Base-by-base conservation (phyloP, 179 eudicot genomes). In the Silene coronaria region DNA sequence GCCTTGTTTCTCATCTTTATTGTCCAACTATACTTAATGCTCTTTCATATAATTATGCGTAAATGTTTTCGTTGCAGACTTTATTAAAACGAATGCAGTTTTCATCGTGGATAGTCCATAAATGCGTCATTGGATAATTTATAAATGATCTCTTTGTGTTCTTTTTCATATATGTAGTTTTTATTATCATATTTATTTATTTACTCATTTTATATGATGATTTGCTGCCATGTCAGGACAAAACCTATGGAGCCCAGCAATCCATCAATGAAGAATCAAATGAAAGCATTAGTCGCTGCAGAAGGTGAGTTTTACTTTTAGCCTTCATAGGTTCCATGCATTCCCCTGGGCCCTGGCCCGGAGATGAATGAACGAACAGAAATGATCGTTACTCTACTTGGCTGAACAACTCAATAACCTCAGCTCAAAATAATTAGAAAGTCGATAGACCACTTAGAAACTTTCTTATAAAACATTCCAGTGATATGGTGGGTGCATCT, bases 201-300 rank as follows among this genome's bases (percentile, higher is more conserved):
- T 3, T 57, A 14, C 57, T 80, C 55, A 17, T 22, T 34, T 51
- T 13, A 53, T 53, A 60, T 71, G 75, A 38, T 77, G 62, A 28
- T 72, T 5, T 30, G 63, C 45, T 28, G 23, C 46, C 36, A 8
- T 63, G 75, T 21, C 89, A 96, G 99, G 85, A 88, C 99, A 61
- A 91, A 88, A 70, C 76, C 90, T 67, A 77, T 96, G 83, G 97
- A 96, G 53, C 92, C 85, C 71, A 82, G 83, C 77, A 96, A 88
- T 78, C 89, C 97, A 34, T 80, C 93, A 42, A 88, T 78, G 91
- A 90, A 90, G 91, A 90, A 68, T 84, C 96, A 90, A 82, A 82
- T 83, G 76, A 93, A 89, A 89, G 97, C 91, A 78, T 42, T 91
- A 62, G 98, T 88, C 80, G 93, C 93, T 80, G 91, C 87, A 22